Evolutionary conservation across 2,329 filamentous ascomycete genomes (phyloP).

Genomic region (Gliomastix tumulicola): DNA sequence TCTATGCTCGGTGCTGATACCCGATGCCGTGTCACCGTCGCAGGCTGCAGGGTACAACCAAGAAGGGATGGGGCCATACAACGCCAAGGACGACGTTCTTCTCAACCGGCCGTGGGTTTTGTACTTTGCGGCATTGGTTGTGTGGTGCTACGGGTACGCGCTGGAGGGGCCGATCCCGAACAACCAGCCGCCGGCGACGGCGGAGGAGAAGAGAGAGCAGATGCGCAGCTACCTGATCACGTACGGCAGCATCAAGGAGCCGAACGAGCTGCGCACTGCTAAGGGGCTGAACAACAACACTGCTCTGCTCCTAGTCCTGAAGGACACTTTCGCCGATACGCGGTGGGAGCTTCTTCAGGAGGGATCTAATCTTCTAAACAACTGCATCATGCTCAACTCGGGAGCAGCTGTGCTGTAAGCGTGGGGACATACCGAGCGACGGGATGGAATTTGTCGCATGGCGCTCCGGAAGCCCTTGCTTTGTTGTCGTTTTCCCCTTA

Average conservation of each 20-base stretch:
- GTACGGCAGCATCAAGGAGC: constrained; percentile 64
- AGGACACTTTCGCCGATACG: constrained; percentile 73
- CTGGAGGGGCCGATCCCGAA: constrained; percentile 69
- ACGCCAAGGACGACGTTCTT: constrained; percentile 79
- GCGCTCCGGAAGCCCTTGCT: background rate
- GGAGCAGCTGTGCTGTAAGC: constrained; percentile 17
- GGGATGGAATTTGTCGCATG: constrained; percentile 1
- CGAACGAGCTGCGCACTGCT: constrained; percentile 69
- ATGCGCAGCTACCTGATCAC: constrained; percentile 74
- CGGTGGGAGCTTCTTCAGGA: constrained; percentile 91
- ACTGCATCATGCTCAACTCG: constrained; percentile 57
- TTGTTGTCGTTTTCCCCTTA: constrained; percentile 11
- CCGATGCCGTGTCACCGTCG: constrained; percentile 28
- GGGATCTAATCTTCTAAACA: constrained; percentile 70
- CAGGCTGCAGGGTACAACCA: constrained; percentile 30
- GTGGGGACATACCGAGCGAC: too few species aligned
- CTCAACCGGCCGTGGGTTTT: constrained; percentile 92
- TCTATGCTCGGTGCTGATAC: constrained; percentile 73
- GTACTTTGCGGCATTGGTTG: constrained; percentile 85
- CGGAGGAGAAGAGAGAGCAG: constrained; percentile 62
- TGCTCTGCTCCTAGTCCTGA: constrained; percentile 73
- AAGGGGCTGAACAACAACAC: constrained; percentile 76
- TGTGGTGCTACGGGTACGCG: constrained; percentile 93
- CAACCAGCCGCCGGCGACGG: constrained; percentile 44
- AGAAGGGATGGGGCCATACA: constrained; percentile 46